Evolutionary conservation across 2,329 filamentous ascomycete genomes (phyloP), one percentile per base, ranked within the genome.

Genomic region (Sarocladium oryzae): DNA sequence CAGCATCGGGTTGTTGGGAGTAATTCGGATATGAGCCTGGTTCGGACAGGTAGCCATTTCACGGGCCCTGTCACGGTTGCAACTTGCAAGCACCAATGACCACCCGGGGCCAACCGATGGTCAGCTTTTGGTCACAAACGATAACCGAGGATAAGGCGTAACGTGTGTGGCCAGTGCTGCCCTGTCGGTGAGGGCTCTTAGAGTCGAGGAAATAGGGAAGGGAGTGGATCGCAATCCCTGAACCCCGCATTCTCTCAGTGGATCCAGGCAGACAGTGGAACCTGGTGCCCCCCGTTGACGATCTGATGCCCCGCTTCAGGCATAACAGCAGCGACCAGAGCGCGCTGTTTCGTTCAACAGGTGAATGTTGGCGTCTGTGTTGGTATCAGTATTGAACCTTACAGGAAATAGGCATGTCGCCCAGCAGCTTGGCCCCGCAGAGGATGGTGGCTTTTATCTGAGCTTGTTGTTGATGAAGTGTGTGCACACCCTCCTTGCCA

Each of bases 161-260:
- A 9, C 16, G 37, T 9, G 20, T 21, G 37, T 40, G 37, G 37
- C 37, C 18, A n/a, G 37, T 11, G 37, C 37, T 20, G 20, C 37
- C 23, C 35, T 6, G 35, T 8, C 35, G n/a, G n/a, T n/a, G 7
- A 30, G 28, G 7, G 28, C 7, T 30, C 7, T 13, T 30, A 30
- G 13, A 30, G 28, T 13, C 13, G 7, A 7, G 13, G 28, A 7
- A 30, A 30, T 7, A 30, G 28, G 28, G 16, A 21, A 18, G 7
- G 16, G 18, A 43, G 40, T 43, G 40, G 40, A 43, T 28, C 28
- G 16, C 11, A 16, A 33, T 48, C 43, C 43, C 33, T 21, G 40
- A 48, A 48, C 43, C 43, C 43, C 43, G 43, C 43, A 48, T 32
- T 48, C 43, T 48, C n/a, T 30, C 43, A 20, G 28, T 30, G 26